Evolutionary conservation across 306 rosid species (phyloP).

Genomic region (Lathyrus oleraceus): DNA sequence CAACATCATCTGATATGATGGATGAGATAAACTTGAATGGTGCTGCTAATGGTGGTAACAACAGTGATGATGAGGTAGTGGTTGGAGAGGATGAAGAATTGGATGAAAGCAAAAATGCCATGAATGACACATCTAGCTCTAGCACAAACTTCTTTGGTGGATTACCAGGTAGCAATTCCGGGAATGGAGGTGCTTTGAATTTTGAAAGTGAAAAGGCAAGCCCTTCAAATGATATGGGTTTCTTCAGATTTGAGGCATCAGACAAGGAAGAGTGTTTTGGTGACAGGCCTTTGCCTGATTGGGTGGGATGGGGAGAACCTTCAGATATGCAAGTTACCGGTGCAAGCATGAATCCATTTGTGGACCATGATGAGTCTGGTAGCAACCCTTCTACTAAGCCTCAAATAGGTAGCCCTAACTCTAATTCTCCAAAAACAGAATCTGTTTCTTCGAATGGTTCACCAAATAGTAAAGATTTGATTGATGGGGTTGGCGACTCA

Average conservation of each 20-base stretch:
- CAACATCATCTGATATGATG: constrained; percentile 77
- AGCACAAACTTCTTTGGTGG: constrained; percentile 50
- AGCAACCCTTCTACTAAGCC: constrained; percentile 40
- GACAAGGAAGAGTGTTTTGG: constrained; percentile 66
- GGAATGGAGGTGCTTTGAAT: constrained; percentile 51
- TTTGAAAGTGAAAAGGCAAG: constrained; percentile 50
- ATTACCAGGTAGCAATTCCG: constrained; percentile 47
- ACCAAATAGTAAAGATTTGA: constrained; percentile 45
- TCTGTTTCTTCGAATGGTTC: constrained; percentile 65
- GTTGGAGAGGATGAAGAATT: constrained; percentile 85
- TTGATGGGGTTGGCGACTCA: constrained; percentile 51
- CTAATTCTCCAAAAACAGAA: constrained; percentile 51
- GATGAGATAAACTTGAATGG: constrained; percentile 87
- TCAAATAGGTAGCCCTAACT: constrained; percentile 49
- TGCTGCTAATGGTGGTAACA: constrained; percentile 67
- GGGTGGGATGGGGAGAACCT: constrained; percentile 91
- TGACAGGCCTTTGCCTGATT: constrained; percentile 84
- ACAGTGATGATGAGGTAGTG: constrained; percentile 92
- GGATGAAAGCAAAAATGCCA: constrained; percentile 55
- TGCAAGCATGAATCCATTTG: constrained; percentile 75
- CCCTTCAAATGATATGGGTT: constrained; percentile 66
- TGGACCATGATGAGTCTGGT: constrained; percentile 58
- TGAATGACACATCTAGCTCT: constrained; percentile 63
- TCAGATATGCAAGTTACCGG: constrained; percentile 70
- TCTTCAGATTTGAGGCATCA: constrained; percentile 78